Conservation (phyloP, 2,329 filamentous ascomycete species). For the Aureobasidium zeae region DNA sequence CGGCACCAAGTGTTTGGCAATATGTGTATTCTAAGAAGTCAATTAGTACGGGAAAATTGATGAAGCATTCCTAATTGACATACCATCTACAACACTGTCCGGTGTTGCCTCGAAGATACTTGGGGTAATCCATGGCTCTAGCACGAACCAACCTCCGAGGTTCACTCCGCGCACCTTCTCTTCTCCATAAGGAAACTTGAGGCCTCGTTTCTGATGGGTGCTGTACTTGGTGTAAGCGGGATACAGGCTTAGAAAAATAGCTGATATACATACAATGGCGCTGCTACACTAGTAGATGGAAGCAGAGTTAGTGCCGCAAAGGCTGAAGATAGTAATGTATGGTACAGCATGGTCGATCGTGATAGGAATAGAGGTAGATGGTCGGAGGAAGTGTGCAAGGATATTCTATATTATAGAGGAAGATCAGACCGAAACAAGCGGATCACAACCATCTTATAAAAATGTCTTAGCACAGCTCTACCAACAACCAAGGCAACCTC, state of each 20-base stretch:
- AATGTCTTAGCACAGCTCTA: background rate
- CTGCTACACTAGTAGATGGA: conserved; percentile 5
- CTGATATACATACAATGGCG: conserved; percentile 6
- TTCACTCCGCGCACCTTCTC: conserved; percentile 56
- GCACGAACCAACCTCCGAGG: conserved; percentile 55
- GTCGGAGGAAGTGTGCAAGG: too few species aligned
- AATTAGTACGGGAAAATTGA: conserved; percentile 1
- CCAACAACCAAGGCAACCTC: too few species aligned
- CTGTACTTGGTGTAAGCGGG: too few species aligned
- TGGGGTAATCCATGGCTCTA: conserved; percentile 52
- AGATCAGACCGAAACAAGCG: background rate
- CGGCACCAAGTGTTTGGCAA: conserved; percentile 40
- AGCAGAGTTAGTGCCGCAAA: conserved; percentile 11
- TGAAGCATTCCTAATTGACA: conserved; percentile 1
- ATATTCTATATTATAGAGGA: too few species aligned
- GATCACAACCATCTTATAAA: background rate
- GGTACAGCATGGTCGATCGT: conserved; percentile 8
- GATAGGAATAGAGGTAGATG: background rate
- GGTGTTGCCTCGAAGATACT: conserved; percentile 46
- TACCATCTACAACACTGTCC: conserved; percentile 44
- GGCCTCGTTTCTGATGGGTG: conserved; percentile 20
- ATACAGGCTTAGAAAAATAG: too few species aligned
- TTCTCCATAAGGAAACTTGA: conserved; percentile 44
- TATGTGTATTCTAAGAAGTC: conserved; percentile 39
- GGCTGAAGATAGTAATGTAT: conserved; percentile 14